Evolutionary conservation across 495 filamentous ascomycete species (phyloP), one percentile per base, ranked within the genome.

Genomic region (Astrocystis sublimbata): DNA sequence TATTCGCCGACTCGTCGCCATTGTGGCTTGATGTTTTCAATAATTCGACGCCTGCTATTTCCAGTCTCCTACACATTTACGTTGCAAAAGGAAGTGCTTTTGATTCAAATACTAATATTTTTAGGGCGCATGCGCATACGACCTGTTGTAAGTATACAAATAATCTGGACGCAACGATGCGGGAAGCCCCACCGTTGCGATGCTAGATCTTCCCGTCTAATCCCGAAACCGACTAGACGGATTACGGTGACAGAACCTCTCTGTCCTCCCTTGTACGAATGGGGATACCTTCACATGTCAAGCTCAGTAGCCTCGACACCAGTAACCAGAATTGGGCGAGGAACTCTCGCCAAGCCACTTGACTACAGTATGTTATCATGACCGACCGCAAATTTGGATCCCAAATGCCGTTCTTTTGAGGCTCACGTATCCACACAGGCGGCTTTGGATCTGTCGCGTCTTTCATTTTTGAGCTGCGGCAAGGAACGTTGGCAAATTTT

Each of bases 271-370:
- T n/a, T n/a, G n/a, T n/a, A n/a, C n/a, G n/a, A n/a, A n/a, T n/a
- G n/a, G n/a, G 9, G 54, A 8, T 45, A 57, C 40, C n/a, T 57
- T 57, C 54, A 57, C 54, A 57, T 57, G 54, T 6, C 40, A 57
- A 45, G 23, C 8, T 21, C 8, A 6, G 19, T 17, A 1, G 28
- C 13, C 4, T 0, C 9, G 8, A 21, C 6, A 49, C 46, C 43
- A 12, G 1, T 46, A 26, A n/a, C n/a, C n/a, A n/a, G n/a, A n/a
- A n/a, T n/a, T n/a, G n/a, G 21, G 43, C 10, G 35, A 55, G 26
- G 51, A 40, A 19, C 50, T 21, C 50, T 38, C 30, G 17, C 19
- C 12, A 21, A 33, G 47, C 50, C n/a, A n/a, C n/a, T n/a, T n/a
- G n/a, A n/a, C n/a, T n/a, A n/a, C n/a, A n/a, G n/a, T n/a, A n/a